A percentile compares a stretch with the other conserved stretches of the same genome.
Evolutionary conservation across 2,329 filamentous ascomycete genomes (phyloP).

Genomic region (Cladosporium colombiae): DNA sequence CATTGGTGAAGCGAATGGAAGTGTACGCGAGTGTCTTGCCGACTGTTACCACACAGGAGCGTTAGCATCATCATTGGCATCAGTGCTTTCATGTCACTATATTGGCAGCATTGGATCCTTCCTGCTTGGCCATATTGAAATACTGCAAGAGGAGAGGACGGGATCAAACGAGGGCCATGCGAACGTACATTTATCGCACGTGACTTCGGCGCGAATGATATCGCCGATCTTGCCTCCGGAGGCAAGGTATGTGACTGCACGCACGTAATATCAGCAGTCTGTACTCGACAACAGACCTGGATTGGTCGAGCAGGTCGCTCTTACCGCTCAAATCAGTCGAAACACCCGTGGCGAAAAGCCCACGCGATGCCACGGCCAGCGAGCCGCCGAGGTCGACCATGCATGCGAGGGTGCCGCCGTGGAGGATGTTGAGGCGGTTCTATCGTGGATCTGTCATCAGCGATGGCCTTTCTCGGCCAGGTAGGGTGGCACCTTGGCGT

Average conservation of each 20-base stretch:
- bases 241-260: conserved; percentile 61
- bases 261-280: neutral
- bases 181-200: conserved; percentile 67
- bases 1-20: conserved; percentile 61
- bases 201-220: conserved; percentile 52
- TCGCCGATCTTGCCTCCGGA: conserved; percentile 66
- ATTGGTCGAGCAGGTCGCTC: neutral
- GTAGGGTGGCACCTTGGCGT: too few relatives aligned
- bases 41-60: conserved; percentile 43
- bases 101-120: too few relatives aligned
- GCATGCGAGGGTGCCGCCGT: conserved; percentile 77
- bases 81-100: too few relatives aligned
- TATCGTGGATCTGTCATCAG: too few relatives aligned
- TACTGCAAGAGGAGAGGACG: too few relatives aligned
- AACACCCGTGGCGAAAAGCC: conserved; percentile 66
- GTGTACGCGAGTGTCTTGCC: conserved; percentile 68
- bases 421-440: conserved; percentile 73
- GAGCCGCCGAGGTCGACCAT: conserved; percentile 70
- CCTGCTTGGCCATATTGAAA: too few relatives aligned
- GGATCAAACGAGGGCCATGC: too few relatives aligned
- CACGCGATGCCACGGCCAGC: conserved; percentile 64
- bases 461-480: too few relatives aligned
- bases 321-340: conserved; percentile 65
- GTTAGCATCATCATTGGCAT: neutral
- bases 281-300: neutral